phyloP scores from a whole-genome alignment of 176 grass and related monocot species.

The Carex kokanica region DNA sequence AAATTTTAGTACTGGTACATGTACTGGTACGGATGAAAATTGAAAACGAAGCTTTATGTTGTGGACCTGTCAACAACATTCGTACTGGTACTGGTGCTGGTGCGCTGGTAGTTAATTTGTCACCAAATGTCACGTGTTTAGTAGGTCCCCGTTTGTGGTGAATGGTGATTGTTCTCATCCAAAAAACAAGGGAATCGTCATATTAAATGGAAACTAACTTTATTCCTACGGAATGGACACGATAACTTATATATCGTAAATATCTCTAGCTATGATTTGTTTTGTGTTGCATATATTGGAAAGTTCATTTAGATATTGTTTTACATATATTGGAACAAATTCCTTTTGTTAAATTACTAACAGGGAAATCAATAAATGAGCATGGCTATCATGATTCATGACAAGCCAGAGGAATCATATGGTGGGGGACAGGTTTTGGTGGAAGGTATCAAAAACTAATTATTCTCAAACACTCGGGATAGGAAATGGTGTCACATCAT shows the following conservation, averaged over 20 bases:
- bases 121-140: not conserved
- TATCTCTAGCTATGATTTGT: too few relatives aligned
- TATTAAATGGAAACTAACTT: not conserved
- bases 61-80: not conserved
- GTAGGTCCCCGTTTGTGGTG: not conserved
- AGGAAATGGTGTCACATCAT: not conserved
- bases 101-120: constrained; percentile 7
- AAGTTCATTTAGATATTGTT: too few relatives aligned
- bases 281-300: too few relatives aligned
- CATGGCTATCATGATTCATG: not conserved
- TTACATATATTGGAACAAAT: not conserved
- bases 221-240: not conserved
- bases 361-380: not conserved
- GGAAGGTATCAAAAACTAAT: not conserved
- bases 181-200: not conserved
- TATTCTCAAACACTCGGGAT: not conserved
- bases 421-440: not conserved
- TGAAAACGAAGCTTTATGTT: not conserved
- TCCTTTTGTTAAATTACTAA: not conserved
- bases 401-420: not conserved
- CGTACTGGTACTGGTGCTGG: not conserved
- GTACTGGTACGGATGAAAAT: constrained; percentile 2
- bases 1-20: not conserved
- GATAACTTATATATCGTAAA: not conserved
- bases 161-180: constrained; percentile 8